phyloP scores from a whole-genome alignment of 2,329 filamentous ascomycete species.

The Beauveria asiatica region DNA sequence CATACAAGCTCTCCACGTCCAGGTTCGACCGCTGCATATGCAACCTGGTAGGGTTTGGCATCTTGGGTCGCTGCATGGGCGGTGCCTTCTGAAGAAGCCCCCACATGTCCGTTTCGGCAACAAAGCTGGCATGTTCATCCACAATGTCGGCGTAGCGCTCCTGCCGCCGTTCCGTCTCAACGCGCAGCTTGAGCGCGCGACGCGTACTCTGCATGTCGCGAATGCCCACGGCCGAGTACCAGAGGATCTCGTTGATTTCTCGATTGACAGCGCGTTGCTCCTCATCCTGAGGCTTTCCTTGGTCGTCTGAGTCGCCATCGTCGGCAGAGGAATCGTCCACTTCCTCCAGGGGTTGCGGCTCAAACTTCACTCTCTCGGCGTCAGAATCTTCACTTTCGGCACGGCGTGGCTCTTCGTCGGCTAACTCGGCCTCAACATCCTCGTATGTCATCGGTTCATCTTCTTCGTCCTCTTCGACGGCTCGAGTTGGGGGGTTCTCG shows the following conservation, averaged over 20 bases:
- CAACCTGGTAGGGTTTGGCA: conserved; percentile 11
- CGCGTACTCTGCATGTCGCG: conserved; percentile 29
- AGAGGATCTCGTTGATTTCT: conserved; percentile 35
- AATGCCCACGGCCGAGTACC: conserved; percentile 32
- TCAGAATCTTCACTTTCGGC: background rate
- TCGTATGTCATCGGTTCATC: conserved; percentile 31
- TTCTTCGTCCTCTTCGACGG: conserved; percentile 19
- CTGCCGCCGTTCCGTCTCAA: conserved; percentile 32
- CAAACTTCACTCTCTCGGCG: background rate
- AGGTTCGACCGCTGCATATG: conserved; percentile 20
- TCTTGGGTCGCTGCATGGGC: conserved; percentile 22
- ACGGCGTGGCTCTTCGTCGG: conserved; percentile 10
- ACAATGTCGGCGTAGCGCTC: conserved; percentile 35
- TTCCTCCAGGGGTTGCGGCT: background rate
- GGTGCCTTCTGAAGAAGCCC: conserved; percentile 31
- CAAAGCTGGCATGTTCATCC: conserved; percentile 31
- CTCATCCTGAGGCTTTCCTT: conserved; percentile 12
- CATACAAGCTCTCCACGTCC: conserved; percentile 28
- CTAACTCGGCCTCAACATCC: conserved; percentile 34
- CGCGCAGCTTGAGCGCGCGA: conserved; percentile 28
- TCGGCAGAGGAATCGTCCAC: conserved; percentile 9
- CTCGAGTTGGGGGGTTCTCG: conserved; percentile 22
- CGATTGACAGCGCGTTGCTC: conserved; percentile 23
- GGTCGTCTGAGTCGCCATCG: conserved; percentile 11
- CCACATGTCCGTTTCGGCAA: conserved; percentile 40